Conservation (phyloP, 2,329 filamentous ascomycete species). For the Acephala macrosclerotiorum region DNA sequence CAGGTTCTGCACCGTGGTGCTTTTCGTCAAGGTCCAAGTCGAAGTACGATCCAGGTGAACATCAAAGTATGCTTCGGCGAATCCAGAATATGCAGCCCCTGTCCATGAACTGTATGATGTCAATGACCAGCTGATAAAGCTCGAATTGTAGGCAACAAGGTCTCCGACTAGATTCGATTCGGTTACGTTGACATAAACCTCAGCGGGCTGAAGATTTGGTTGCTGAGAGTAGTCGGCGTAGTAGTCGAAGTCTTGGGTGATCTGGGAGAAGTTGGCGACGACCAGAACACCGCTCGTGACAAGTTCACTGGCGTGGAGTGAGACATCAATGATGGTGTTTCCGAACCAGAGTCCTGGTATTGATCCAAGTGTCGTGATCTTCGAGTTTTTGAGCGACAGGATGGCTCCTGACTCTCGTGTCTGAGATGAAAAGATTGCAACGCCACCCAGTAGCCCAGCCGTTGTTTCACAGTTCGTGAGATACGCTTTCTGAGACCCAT, state of each 20-base stretch:
- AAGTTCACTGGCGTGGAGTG: constrained; percentile 30
- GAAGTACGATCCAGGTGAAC: constrained; percentile 28
- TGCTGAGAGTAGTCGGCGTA: constrained; percentile 44
- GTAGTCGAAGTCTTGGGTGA: constrained; percentile 46
- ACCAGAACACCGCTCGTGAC: constrained; percentile 37
- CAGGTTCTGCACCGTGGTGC: constrained; percentile 30
- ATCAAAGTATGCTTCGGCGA: constrained; percentile 25
- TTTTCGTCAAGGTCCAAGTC: constrained; percentile 34
- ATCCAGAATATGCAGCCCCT: constrained; percentile 32
- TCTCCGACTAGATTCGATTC: constrained; percentile 42
- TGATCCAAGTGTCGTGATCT: constrained; percentile 34
- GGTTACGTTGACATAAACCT: constrained; percentile 37
- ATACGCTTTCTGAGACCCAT: constrained; percentile 38
- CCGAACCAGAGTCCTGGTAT: constrained; percentile 45
- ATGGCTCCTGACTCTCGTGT: constrained; percentile 30
- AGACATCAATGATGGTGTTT: constrained; percentile 38
- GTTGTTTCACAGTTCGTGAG: constrained; percentile 36
- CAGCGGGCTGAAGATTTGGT: constrained; percentile 37
- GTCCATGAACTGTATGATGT: constrained; percentile 30
- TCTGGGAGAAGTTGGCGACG: constrained; percentile 40
- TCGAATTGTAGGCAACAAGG: constrained; percentile 45
- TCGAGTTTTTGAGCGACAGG: constrained; percentile 37
- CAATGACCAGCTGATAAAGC: constrained; percentile 31
- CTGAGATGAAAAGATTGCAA: constrained; percentile 37
- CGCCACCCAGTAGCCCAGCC: constrained; percentile 43